These are phyloP conservation scores for Fistulinella cinereoalba DNA, from an alignment of 1,284 basidiomycete genomes.

Conservation along the genomic window DNA sequence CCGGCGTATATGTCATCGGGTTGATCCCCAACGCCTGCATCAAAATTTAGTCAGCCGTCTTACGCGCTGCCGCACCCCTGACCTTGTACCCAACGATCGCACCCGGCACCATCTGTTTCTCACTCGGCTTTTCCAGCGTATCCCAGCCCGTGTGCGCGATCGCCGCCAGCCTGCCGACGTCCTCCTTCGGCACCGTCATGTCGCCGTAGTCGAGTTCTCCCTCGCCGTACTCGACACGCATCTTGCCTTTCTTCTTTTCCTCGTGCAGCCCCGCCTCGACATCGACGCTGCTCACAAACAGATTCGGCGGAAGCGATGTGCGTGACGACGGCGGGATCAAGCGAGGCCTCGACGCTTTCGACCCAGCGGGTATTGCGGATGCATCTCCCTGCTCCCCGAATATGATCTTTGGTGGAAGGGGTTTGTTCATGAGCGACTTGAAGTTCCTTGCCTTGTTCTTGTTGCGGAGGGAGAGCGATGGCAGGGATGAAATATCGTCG, in stretches of 20 bases:
- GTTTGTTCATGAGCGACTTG: constrained; percentile 47
- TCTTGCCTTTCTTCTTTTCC: constrained; percentile 13
- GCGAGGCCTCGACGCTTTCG: constrained; percentile 21
- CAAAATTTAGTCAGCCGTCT: not conserved
- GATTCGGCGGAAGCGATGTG: constrained; percentile 25
- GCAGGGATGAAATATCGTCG: constrained; percentile 1
- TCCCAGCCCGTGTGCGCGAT: constrained; percentile 16
- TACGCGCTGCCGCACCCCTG: not conserved
- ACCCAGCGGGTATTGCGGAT: not conserved
- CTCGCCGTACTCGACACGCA: constrained; percentile 6
- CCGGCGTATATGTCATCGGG: constrained; percentile 28
- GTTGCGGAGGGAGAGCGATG: constrained; percentile 54
- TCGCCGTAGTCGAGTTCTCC: constrained; percentile 7
- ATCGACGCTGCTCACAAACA: constrained; percentile 36
- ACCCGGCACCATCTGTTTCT: constrained; percentile 1
- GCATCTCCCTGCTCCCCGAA: constrained; percentile 40
- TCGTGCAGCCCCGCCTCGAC: constrained; percentile 26
- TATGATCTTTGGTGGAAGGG: constrained; percentile 56
- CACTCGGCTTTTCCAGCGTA: constrained; percentile 10
- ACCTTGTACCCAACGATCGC: constrained; percentile 29
- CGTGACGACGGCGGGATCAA: constrained; percentile 57
- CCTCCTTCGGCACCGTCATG: not conserved
- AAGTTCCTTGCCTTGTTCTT: constrained; percentile 75
- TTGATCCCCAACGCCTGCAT: constrained; percentile 25
- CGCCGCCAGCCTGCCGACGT: constrained; percentile 11